Evolutionary conservation across 2,329 filamentous ascomycete genomes (phyloP).

Genomic region (Fusarium sp.): DNA sequence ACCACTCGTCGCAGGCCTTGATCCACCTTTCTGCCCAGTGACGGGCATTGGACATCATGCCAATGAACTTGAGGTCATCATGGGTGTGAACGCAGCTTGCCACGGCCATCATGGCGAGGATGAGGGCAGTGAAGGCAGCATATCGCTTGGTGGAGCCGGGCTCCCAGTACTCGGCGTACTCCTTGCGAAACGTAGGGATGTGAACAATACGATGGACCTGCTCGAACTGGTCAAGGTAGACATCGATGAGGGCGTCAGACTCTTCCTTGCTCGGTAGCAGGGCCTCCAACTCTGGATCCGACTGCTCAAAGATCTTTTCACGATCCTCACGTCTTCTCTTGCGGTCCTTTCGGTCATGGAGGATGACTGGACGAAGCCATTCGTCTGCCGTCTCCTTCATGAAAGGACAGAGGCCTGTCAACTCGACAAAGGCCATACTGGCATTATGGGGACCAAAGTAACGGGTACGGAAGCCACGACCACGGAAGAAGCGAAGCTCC

Average conservation of each 20-base stretch:
- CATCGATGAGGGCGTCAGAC: conserved; percentile 61
- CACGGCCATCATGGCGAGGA: conserved; percentile 72
- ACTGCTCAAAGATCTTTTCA: conserved; percentile 61
- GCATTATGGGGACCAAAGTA: conserved; percentile 72
- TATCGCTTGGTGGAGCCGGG: conserved; percentile 56
- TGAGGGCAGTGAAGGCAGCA: conserved; percentile 67
- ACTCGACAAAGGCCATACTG: conserved; percentile 70
- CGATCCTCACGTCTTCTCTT: conserved; percentile 65
- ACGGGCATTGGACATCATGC: conserved; percentile 69
- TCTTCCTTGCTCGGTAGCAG: conserved; percentile 62
- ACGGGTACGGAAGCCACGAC: conserved; percentile 70
- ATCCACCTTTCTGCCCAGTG: conserved; percentile 69
- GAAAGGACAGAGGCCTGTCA: conserved; percentile 69
- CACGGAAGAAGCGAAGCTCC: conserved; percentile 69
- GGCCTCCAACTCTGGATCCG: conserved; percentile 63
- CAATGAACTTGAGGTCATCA: conserved; percentile 65
- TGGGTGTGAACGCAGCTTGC: conserved; percentile 68
- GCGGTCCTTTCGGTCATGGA: conserved; percentile 68
- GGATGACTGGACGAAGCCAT: conserved; percentile 69
- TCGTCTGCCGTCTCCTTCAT: conserved; percentile 73
- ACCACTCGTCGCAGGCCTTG: conserved; percentile 67
- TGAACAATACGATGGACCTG: conserved; percentile 70
- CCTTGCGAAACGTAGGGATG: conserved; percentile 68
- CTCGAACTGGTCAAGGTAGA: conserved; percentile 68
- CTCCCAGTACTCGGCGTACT: conserved; percentile 69